These are phyloP conservation scores for Yamadazyma takamatsuzukensis DNA, from an alignment of 805 yeast species.

Conservation along the genomic window DNA sequence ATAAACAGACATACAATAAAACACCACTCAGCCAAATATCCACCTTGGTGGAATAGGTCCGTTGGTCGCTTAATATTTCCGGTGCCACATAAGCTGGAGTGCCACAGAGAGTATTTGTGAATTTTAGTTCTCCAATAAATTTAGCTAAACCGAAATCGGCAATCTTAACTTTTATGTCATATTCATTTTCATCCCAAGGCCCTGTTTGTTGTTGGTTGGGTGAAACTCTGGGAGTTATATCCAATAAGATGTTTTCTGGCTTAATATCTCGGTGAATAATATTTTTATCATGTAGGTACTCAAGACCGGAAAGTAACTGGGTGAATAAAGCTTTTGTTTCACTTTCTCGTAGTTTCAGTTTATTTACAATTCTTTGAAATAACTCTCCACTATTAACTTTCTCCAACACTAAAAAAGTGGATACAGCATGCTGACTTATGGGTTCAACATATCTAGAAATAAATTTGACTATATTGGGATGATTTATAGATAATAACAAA, in stretches of 20 bases:
- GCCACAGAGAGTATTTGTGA: conserved; percentile 78
- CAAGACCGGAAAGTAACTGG: conserved; percentile 41
- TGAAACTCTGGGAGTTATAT: conserved; percentile 43
- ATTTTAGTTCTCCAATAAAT: conserved; percentile 66
- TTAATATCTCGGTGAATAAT: conserved; percentile 45
- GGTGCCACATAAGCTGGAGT: conserved; percentile 90
- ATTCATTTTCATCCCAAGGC: conserved; percentile 60
- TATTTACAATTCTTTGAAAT: conserved; percentile 66
- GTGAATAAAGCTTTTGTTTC: conserved; percentile 59
- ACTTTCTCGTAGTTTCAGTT: conserved; percentile 55
- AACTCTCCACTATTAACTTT: conserved; percentile 74
- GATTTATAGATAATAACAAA: conserved; percentile 60
- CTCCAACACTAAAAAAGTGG: conserved; percentile 65
- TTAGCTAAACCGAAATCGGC: conserved; percentile 80
- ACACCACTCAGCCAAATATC: conserved; percentile 86
- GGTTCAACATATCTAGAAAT: conserved; percentile 56
- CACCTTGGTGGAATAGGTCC: conserved; percentile 65
- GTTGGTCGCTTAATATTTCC: conserved; percentile 56
- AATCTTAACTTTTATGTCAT: conserved; percentile 64
- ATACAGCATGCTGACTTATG: conserved; percentile 45
- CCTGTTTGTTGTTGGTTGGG: conserved; percentile 34
- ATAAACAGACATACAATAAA: conserved; percentile 68
- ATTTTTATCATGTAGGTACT: conserved; percentile 35
- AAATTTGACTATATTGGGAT: conserved; percentile 67
- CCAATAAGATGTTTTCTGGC: conserved; percentile 44